Evolutionary conservation across 176 grass and related monocot species (phyloP), one percentile per base, ranked within the genome.

Genomic region (Calamus simplicifolius): DNA sequence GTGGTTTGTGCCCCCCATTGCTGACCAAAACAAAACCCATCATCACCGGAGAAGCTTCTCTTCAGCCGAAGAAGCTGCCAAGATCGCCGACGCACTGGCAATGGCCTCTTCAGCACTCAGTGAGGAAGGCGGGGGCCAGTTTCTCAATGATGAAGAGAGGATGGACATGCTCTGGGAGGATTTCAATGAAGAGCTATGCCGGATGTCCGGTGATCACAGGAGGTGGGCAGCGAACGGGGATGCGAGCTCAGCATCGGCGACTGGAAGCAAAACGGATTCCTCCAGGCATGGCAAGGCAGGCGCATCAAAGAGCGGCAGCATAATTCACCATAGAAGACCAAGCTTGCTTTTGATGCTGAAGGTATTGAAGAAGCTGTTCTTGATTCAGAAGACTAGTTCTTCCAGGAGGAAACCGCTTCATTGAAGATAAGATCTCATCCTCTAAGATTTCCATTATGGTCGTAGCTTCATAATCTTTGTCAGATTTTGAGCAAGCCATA

Each of bases 101-200:
- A 43, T 13, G 8, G 35, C 35, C 35, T 43, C 35, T 7, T 10
- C 35, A 16, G 28, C 30, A 5, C 1, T 27, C 3, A 18, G 63
- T 4, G 28, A 52, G 21, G 50, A 57, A 52, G 57, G 79, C 18
- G 63, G 54, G 17, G 60, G 51, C 26, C 54, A 67, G 76, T 69
- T 38, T 49, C 27, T 63, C 52, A 59, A 27, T 26, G 63, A 74
- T 56, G 90, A 90, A 66, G 75, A 84, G 65, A 87, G 76, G 80
- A 95, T 95, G 91, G 91, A 95, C 74, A 81, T 90, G 83, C 70
- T 95, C 59, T 95, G 91, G 91, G 91, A 95, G 68, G 72, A 84
- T 79, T 95, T 95, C 80, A 95, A 95, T 59, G 91, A 95, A 58
- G 91, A 95, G 64, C 73, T 90, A 28, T 35, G 64, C 49, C 5